Conservation (phyloP, 768 basidiomycete genomes). For the Trametes elegans region DNA sequence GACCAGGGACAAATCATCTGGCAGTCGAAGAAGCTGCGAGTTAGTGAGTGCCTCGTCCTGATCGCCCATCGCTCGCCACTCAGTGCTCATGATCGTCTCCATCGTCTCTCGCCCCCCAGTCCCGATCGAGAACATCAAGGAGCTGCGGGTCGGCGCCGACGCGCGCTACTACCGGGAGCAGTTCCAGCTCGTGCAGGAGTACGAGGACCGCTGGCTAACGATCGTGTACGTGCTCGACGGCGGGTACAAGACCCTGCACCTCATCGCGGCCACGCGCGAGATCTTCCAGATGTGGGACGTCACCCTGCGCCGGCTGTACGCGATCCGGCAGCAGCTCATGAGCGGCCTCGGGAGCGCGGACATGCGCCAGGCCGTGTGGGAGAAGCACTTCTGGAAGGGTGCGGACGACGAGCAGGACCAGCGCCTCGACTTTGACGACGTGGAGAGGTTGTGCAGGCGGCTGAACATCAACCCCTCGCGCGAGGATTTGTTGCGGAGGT, state of each 20-base stretch:
- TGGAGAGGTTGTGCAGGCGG: constrained; percentile 66
- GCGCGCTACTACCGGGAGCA: constrained; percentile 70
- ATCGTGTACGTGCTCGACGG: constrained; percentile 79
- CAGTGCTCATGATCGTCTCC: neutral
- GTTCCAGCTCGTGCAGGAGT: constrained; percentile 59
- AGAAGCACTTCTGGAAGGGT: constrained; percentile 79
- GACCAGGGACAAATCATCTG: constrained; percentile 81
- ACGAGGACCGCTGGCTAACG: constrained; percentile 78
- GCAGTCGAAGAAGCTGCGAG: constrained; percentile 67
- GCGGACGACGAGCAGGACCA: constrained; percentile 60
- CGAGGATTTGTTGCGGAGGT: constrained; percentile 54
- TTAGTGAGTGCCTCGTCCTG: constrained; percentile 44
- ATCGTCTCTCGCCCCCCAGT: constrained; percentile 43
- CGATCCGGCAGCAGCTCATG: constrained; percentile 69
- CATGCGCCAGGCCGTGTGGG: constrained; percentile 69
- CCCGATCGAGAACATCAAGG: constrained; percentile 82
- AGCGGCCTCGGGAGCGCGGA: constrained; percentile 62
- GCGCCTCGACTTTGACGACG: constrained; percentile 65
- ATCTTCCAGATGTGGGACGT: constrained; percentile 63
- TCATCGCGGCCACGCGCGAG: constrained; percentile 67
- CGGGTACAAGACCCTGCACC: constrained; percentile 81
- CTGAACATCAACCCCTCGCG: constrained; percentile 61
- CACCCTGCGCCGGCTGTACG: constrained; percentile 61
- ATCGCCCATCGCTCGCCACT: neutral
- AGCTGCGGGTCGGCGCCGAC: constrained; percentile 73